Evolutionary conservation across 306 rosid species (phyloP), one percentile per base, ranked within the genome.

Genomic region (Prunus kanzakura): DNA sequence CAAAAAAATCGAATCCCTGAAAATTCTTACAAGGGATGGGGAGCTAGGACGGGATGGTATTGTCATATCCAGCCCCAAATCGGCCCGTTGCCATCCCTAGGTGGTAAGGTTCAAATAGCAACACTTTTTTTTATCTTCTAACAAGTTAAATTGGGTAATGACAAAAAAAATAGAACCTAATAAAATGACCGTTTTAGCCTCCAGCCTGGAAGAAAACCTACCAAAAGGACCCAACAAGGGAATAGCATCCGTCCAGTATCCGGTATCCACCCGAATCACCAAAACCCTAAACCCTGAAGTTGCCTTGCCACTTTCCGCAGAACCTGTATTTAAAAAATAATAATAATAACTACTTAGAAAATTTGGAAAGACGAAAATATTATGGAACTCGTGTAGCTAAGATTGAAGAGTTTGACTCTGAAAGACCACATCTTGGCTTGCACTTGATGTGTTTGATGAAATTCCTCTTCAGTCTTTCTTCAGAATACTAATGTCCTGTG

Each of bases 361-460:
- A 29, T 10, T 29, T 25, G 1, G 23, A 12, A 60, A 12, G 35
- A 8, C 62, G 29, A 56, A 58, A 23, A 29, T 3, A 3, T 15
- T 62, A 15, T 30, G 20, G 20, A 3, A 62, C 67, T 62, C 29
- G 20, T 14, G 73, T 25, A 10, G 50, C 18, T 1, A 29, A 4
- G 52, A 4, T 12, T 20, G 27, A 11, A n/a, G 50, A 16, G 16
- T 64, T 5, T 32, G 13, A 23, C 64, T 11, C 3, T 29, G 72
- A 68, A 75, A 64, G 63, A 55, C 14, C 71, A 20, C 8, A 19
- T 35, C 49, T 74, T 71, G 64, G 43, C 35, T 12, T 65, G 78
- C 75, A n/a, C 19, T 65, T 64, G 52, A 66, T 5, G 22, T 81
- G 75, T 72, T 81, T n/a, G 85, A 81, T 72, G 52, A 66, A 62